Percentiles rank a stretch among this genome's conserved stretches.
Evolutionary conservation across 495 filamentous ascomycete species (phyloP).

Genomic region (Xylaria flabelliformis): DNA sequence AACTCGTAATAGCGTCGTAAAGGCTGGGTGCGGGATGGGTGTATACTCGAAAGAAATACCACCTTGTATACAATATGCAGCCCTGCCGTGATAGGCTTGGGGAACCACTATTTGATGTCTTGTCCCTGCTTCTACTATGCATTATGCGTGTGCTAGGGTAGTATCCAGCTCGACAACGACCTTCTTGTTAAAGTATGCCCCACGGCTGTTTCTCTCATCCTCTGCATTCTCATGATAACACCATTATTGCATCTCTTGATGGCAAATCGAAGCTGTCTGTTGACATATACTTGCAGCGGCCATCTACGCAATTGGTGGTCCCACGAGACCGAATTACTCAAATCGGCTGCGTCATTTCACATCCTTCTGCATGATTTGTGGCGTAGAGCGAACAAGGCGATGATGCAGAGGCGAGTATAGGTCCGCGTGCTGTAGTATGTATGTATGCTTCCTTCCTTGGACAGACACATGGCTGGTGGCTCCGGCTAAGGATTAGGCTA

Average conservation of each 20-base stretch:
- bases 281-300: conserved; percentile 24
- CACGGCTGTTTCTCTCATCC: not conserved
- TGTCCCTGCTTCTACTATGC: conserved; percentile 9
- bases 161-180: conserved; percentile 15
- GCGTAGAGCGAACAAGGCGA: conserved; percentile 10
- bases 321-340: conserved; percentile 14
- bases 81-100: conserved; percentile 8
- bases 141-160: conserved; percentile 16
- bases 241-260: conserved; percentile 9
- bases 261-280: conserved; percentile 3
- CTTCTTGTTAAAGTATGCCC: conserved; percentile 16
- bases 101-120: not conserved
- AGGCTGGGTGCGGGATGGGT: not conserved
- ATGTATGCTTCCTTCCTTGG: not conserved
- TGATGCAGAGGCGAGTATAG: conserved; percentile 9
- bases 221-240: conserved; percentile 2
- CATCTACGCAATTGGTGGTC: not conserved
- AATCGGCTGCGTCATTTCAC: conserved; percentile 23
- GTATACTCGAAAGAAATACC: conserved; percentile 8
- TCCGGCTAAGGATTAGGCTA: not conserved
- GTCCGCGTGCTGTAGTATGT: not conserved
- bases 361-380: not conserved
- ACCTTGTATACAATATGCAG: conserved; percentile 21
- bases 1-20: not conserved
- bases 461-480: conserved; percentile 1